A percentile compares a stretch with the other conserved stretches of the same genome.
Evolutionary conservation across 306 rosid species (phyloP).

Genomic region (Albizia julibrissin): DNA sequence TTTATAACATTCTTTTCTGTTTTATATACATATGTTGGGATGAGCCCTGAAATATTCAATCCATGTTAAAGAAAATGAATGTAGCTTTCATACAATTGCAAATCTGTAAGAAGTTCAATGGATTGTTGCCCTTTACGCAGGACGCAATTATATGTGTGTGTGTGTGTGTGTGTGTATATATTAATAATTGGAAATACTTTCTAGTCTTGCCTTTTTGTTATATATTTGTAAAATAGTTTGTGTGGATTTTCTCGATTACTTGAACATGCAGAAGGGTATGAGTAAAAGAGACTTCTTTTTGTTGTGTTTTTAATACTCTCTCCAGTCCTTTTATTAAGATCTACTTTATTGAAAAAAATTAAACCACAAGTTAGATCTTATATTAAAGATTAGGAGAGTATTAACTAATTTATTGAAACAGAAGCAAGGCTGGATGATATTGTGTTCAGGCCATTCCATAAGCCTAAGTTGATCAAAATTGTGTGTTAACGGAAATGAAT

Average conservation of each 20-base stretch:
- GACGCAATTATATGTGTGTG: not conserved
- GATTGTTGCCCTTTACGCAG: not conserved
- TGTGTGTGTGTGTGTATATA: no score
- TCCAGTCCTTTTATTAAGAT: no score
- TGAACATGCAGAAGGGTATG: not conserved
- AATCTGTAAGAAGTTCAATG: conserved; percentile 14
- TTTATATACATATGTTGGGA: conserved; percentile 6
- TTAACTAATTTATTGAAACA: not conserved
- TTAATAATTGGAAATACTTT: not conserved
- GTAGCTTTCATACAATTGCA: conserved; percentile 1
- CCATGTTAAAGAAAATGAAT: conserved; percentile 2
- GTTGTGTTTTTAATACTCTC: not conserved
- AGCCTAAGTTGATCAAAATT: conserved; percentile 16
- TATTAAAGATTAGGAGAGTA: no score
- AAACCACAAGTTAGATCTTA: no score
- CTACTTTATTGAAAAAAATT: no score
- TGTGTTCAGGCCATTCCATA: conserved; percentile 59
- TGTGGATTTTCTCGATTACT: not conserved
- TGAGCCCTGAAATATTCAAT: conserved; percentile 28
- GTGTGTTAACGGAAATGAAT: conserved; percentile 10
- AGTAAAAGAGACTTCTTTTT: not conserved
- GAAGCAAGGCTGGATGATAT: conserved; percentile 52
- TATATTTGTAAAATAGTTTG: not conserved
- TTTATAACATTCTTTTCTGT: not conserved
- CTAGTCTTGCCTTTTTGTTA: not conserved